Percentiles rank a stretch among this genome's conserved stretches.
These are phyloP conservation scores for Colletotrichum spaethianum DNA, from an alignment of 2,329 filamentous ascomycete genomes.

Conservation along the genomic window DNA sequence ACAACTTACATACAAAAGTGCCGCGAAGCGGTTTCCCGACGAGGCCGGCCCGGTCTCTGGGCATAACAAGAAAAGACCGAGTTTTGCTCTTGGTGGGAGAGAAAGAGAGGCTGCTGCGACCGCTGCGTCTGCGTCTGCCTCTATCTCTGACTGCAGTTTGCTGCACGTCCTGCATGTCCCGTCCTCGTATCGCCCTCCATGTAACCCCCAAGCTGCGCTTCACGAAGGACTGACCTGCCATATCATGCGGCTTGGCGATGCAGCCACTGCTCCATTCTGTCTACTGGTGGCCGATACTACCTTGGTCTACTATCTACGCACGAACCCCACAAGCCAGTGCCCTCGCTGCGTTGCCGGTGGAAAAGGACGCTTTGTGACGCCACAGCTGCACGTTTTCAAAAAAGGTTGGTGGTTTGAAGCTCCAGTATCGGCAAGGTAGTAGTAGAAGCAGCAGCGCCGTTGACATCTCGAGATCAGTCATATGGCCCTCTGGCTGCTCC, in stretches of 20 bases:
- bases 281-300: constrained; percentile 20
- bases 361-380: constrained; percentile 15
- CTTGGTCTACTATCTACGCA: constrained; percentile 8
- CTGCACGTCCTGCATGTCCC: constrained; percentile 30
- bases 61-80: constrained; percentile 27
- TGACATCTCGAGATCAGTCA: not conserved
- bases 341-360: constrained; percentile 1
- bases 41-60: constrained; percentile 4
- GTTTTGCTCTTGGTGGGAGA: constrained; percentile 7
- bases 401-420: not conserved
- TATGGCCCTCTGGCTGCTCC: not conserved
- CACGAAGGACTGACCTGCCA: constrained; percentile 32
- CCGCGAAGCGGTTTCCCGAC: not conserved
- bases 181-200: constrained; percentile 38
- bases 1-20: not conserved
- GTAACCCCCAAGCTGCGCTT: constrained; percentile 28
- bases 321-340: constrained; percentile 1
- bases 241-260: constrained; percentile 33
- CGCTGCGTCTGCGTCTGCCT: not conserved
- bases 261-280: constrained; percentile 24
- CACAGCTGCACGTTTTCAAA: constrained; percentile 14
- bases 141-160: constrained; percentile 13
- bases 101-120: not conserved
- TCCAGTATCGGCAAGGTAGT: not conserved
- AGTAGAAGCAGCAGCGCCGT: not conserved